Conservation (phyloP, 495 filamentous ascomycete species). For the Penicillium subrubescens region DNA sequence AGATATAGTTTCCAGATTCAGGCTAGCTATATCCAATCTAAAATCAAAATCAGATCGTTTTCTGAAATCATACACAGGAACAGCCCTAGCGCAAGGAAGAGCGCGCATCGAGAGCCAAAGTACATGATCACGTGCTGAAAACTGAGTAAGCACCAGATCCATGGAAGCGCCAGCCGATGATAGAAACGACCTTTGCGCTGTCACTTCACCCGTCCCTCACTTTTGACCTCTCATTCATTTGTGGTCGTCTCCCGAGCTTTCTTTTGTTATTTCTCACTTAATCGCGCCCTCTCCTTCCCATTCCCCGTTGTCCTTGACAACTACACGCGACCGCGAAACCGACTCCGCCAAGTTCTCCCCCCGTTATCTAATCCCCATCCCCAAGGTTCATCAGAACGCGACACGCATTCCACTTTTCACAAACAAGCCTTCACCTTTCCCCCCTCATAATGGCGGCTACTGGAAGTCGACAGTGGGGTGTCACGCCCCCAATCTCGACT, state of each 20-base stretch:
- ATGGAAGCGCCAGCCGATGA: slow-evolving; percentile 17
- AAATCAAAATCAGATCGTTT: not conserved
- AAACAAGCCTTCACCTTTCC: slow-evolving; percentile 4
- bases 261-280: not conserved
- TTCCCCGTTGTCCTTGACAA: slow-evolving; percentile 1
- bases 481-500: slow-evolving; percentile 82
- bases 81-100: not conserved
- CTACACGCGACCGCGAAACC: slow-evolving; percentile 9
- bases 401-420: slow-evolving; percentile 5
- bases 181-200: slow-evolving; percentile 6
- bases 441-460: slow-evolving; percentile 55
- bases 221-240: slow-evolving; percentile 18
- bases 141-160: slow-evolving; percentile 16
- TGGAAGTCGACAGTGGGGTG: slow-evolving; percentile 65
- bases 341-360: slow-evolving; percentile 7
- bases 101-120: not conserved
- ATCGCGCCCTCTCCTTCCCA: not conserved
- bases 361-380: slow-evolving; percentile 32
- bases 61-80: not conserved
- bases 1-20: too few species aligned
- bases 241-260: slow-evolving; percentile 6
- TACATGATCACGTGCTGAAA: slow-evolving; percentile 17
- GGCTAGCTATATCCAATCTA: too few species aligned
- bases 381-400: slow-evolving; percentile 14
- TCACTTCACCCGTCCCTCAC: slow-evolving; percentile 7